Conservation (phyloP, 768 basidiomycete species). For the Suillus clintonianus region DNA sequence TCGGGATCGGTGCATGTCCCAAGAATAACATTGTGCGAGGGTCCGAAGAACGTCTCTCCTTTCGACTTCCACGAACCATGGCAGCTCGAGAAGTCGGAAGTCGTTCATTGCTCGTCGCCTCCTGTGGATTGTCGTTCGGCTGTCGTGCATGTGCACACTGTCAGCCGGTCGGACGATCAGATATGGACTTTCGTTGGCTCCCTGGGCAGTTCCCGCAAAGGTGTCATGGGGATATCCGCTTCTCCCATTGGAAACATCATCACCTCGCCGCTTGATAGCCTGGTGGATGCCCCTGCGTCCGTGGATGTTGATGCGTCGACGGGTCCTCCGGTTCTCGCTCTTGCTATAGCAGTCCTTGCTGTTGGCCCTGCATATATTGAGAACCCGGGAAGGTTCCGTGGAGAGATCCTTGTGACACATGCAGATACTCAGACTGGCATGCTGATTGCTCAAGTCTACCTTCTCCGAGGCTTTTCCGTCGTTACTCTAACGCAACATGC, state of each 20-base stretch:
- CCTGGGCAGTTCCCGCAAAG: background rate
- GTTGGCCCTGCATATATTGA: background rate
- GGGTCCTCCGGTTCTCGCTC: background rate
- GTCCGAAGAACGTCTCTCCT: background rate
- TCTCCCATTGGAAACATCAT: background rate
- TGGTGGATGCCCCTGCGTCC: background rate
- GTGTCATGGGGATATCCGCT: background rate
- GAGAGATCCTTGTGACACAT: background rate
- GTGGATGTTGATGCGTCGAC: background rate
- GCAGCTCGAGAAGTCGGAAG: background rate
- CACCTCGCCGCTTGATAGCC: background rate
- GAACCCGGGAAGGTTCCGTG: background rate
- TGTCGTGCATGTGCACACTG: background rate
- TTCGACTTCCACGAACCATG: background rate
- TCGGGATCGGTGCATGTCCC: background rate
- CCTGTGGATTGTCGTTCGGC: background rate
- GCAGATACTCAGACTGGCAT: background rate
- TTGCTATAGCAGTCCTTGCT: conserved; percentile 1
- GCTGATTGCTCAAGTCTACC: background rate
- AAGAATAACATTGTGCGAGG: background rate
- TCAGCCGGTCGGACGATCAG: background rate
- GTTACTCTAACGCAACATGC: background rate
- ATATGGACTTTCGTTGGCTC: conserved; percentile 3
- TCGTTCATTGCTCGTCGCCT: background rate
- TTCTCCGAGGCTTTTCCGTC: background rate